Evolutionary conservation across 331 rosid genomes (phyloP), one percentile per base, ranked within the genome.

Genomic region (Telfairia occidentalis): DNA sequence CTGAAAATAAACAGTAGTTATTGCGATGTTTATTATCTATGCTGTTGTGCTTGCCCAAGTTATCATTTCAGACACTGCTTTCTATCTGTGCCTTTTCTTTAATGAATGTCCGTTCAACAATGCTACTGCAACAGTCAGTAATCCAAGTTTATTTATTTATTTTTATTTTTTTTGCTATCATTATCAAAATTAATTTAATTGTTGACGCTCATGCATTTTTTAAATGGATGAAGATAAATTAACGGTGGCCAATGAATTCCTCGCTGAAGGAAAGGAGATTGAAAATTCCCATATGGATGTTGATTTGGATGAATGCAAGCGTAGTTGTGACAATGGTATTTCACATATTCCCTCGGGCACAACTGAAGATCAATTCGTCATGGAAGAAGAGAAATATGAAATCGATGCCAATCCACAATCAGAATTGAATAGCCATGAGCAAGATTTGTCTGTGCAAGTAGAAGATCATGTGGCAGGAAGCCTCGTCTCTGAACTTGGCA

Each of bases 161-260:
- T n/a, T n/a, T n/a, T n/a, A n/a, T n/a, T 38, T 21, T n/a, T 57
- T 11, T 57, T 12, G 55, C 74, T 24, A 42, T 24, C 49, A 2
- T 42, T 13, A 70, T 52, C 50, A 52, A 74, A 3, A 35, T 11
- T n/a, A 21, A 23, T 74, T 37, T 12, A 15, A 24, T 54, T 19
- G 50, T 74, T 49, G 49, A 50, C 12, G 24, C 26, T 57, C 66
- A 54, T 74, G 29, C 78, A 74, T 74, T 54, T 52, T 38, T 24
- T 13, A n/a, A 52, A 34, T 38, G 35, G 16, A 43, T 18, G 37
- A 45, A 70, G 55, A 7, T 45, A 26, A 26, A 13, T 76, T 82
- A 84, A 32, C 82, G 77, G 92, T 77, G 76, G 58, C 74, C 77
- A 81, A 82, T 80, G 86, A 57, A 71, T 78, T 76, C 75, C 40